Evolutionary conservation across 2,329 filamentous ascomycete genomes (phyloP).

Genomic region (Samsoniella hepiali): DNA sequence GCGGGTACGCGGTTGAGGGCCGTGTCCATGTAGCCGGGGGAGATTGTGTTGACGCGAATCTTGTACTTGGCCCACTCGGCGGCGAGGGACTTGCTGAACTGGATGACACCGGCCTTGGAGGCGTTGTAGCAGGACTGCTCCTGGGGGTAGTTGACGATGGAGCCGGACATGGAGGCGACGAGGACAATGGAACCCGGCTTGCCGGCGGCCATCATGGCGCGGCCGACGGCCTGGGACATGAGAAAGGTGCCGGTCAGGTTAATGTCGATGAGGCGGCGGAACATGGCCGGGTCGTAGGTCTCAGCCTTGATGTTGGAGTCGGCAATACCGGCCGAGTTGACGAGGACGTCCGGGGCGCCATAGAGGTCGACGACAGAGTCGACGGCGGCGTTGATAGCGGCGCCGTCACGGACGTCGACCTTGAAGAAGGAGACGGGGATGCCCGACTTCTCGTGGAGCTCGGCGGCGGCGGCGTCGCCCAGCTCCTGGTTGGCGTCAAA

Average conservation of each 20-base stretch:
- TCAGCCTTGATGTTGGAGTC: constrained; percentile 83
- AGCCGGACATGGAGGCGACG: constrained; percentile 77
- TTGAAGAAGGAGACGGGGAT: constrained; percentile 74
- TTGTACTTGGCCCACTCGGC: constrained; percentile 80
- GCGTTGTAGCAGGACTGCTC: constrained; percentile 82
- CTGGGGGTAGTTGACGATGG: constrained; percentile 83
- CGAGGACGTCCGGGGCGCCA: constrained; percentile 69
- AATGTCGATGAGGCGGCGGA: constrained; percentile 76
- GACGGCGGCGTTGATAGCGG: constrained; percentile 67
- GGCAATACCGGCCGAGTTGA: constrained; percentile 77
- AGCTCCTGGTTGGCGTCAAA: constrained; percentile 75
- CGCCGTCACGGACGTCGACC: constrained; percentile 71
- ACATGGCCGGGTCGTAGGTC: constrained; percentile 71
- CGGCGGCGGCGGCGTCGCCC: constrained; percentile 65
- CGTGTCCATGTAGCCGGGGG: constrained; percentile 84
- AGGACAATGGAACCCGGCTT: constrained; percentile 72
- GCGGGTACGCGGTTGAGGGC: constrained; percentile 74
- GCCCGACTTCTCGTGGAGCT: constrained; percentile 69
- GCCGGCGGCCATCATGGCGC: constrained; percentile 68
- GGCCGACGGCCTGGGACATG: constrained; percentile 69
- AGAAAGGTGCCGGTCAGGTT: constrained; percentile 79
- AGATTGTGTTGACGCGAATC: constrained; percentile 82
- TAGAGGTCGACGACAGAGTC: constrained; percentile 62
- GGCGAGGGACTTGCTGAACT: constrained; percentile 75
- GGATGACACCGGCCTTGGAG: constrained; percentile 75